Conservation (phyloP, 345 rosid species). For the Eucalyptus dawsonii region DNA sequence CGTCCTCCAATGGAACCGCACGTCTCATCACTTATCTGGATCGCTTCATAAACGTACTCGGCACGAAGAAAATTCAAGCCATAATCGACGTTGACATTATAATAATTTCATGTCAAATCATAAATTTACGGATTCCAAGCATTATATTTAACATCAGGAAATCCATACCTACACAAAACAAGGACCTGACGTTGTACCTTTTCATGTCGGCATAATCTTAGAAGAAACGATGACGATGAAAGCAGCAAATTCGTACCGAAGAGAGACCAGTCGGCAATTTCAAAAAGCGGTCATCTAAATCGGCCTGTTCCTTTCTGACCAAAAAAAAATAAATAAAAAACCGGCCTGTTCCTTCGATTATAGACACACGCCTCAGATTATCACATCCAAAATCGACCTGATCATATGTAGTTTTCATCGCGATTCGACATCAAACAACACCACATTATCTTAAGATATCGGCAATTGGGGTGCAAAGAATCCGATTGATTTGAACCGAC, state of each 20-base stretch:
- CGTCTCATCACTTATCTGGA: neutral
- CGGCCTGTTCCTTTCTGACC: neutral
- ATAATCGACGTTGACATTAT: neutral
- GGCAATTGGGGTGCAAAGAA: neutral
- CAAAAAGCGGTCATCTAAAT: neutral
- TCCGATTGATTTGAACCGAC: neutral
- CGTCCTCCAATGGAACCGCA: neutral
- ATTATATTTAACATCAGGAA: neutral
- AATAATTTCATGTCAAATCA: neutral
- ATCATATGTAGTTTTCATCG: neutral
- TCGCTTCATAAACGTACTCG: neutral
- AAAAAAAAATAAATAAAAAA: neutral
- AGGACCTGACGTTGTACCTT: neutral
- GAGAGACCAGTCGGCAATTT: neutral
- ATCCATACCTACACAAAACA: neutral
- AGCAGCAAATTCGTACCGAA: neutral
- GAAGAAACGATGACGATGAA: neutral
- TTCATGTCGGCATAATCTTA: neutral
- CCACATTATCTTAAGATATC: neutral
- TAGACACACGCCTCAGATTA: neutral
- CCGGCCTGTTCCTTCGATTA: neutral
- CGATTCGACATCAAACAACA: neutral
- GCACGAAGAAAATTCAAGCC: neutral
- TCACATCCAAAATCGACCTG: neutral
- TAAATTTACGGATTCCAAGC: neutral